Base-by-base conservation (phyloP, 2,329 filamentous ascomycete species). In the Whalleya microplaca region DNA sequence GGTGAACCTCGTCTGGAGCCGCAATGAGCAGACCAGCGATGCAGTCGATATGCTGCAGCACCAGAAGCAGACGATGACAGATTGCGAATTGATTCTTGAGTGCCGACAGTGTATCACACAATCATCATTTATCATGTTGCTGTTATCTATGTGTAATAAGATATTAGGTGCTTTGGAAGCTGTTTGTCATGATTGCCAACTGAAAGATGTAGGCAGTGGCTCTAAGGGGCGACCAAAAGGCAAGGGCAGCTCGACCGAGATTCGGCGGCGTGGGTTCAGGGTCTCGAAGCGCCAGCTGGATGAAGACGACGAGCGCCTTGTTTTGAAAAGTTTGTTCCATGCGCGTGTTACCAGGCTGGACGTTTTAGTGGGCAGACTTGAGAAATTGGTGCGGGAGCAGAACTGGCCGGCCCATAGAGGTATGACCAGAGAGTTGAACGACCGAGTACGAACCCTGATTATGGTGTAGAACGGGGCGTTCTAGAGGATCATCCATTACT, bases 221-320 rank as follows among this genome's bases (percentile, higher is more conserved):
- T 19, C 29, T 29, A 23, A 53, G 56, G 1, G 54, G 55, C 12
- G 23, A 27, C 21, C 4, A 4, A 27, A 27, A 27, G 23, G 23
- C 4, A 27, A 27, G 23, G 51, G 55, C 14, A 37, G 21, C 9
- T 41, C 20, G 2, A 48, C 57, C 32, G 58, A 58, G 2, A 53
- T 48, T 27, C 21, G 53, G 18, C 48, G 37, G 16, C 41, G 54
- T 10, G 57, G 60, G 41, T 62, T 62, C 49, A 58, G 49, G 41
- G 58, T 62, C 47, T 57, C 56, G 21, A 56, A 62, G 18, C 45
- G 57, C 21, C 60, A 54, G 40, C 47, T 62, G 3, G 60, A 62
- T 27, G 60, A 62, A 8, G 60, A 62, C 6, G 60, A 62, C 29
- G 60, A 62, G 51, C 49, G 51, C 29, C 58, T 62, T 3, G 60